These are phyloP conservation scores for Stipa capillata DNA, from an alignment of 176 grass and related monocot species.

Conservation along the genomic window DNA sequence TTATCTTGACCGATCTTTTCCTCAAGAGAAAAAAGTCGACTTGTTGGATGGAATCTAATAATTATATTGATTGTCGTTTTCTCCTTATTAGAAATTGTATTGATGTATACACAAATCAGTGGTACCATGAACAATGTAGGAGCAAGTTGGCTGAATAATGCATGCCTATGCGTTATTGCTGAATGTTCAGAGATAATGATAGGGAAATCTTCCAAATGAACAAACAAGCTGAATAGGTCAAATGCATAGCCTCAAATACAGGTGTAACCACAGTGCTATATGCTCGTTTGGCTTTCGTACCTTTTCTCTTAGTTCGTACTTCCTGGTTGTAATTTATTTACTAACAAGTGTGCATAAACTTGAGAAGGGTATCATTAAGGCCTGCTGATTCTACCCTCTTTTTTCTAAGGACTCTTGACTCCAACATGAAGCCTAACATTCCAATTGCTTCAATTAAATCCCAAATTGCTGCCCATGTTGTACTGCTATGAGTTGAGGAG, in stretches of 20 bases:
- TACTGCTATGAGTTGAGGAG: neutral
- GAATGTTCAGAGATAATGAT: neutral
- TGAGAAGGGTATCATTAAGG: neutral
- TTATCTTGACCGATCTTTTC: no score
- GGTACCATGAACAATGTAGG: neutral
- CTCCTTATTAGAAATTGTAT: neutral
- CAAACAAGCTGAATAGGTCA: neutral
- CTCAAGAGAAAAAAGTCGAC: neutral
- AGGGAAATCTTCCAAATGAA: neutral
- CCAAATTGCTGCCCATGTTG: neutral
- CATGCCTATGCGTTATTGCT: no score
- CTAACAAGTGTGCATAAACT: neutral
- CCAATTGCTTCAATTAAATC: neutral
- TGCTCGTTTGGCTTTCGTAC: neutral
- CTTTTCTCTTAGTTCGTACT: neutral
- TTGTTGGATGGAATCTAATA: neutral
- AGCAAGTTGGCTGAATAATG: neutral
- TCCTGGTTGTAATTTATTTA: neutral
- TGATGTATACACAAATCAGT: neutral
- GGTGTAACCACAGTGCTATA: neutral
- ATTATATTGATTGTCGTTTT: neutral
- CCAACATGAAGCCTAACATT: constrained; percentile 10
- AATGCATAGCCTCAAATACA: neutral
- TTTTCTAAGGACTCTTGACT: neutral
- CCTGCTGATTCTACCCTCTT: neutral